Evolutionary conservation across 2,329 filamentous ascomycete species (phyloP).

Genomic region (Fusarium ambrosium): DNA sequence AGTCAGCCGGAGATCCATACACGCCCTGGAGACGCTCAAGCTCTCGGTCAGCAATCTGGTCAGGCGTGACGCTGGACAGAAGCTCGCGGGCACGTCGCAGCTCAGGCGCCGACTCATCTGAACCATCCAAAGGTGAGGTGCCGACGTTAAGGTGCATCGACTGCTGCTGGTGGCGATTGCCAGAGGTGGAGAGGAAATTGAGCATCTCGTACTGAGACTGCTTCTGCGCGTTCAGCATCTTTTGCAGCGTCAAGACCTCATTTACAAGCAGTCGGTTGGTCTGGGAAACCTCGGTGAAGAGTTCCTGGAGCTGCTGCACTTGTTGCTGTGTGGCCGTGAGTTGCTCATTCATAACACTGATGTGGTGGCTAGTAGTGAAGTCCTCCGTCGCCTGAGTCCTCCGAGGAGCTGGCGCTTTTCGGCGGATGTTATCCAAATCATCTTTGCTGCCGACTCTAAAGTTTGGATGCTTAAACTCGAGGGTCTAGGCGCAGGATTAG

Average conservation of each 20-base stretch:
- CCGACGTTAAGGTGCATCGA: constrained; percentile 54
- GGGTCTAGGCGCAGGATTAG: constrained; percentile 57
- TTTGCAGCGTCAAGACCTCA: constrained; percentile 72
- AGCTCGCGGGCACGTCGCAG: constrained; percentile 70
- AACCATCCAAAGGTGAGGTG: constrained; percentile 56
- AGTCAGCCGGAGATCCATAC: constrained; percentile 68
- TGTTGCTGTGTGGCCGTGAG: constrained; percentile 93
- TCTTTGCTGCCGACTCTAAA: constrained; percentile 97
- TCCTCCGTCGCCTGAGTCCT: constrained; percentile 79
- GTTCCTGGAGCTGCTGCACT: constrained; percentile 86
- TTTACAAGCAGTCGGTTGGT: constrained; percentile 73
- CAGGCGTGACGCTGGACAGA: constrained; percentile 65
- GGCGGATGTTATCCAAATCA: constrained; percentile 93
- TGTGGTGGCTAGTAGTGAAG: constrained; percentile 85
- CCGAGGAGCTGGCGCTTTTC: constrained; percentile 92
- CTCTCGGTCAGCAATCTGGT: constrained; percentile 66
- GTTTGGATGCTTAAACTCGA: constrained; percentile 95
- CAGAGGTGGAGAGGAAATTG: constrained; percentile 64
- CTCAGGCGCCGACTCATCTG: constrained; percentile 64
- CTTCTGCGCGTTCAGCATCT: constrained; percentile 70
- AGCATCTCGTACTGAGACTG: constrained; percentile 71
- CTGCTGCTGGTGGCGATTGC: constrained; percentile 53
- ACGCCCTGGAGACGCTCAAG: constrained; percentile 68
- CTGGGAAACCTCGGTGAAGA: constrained; percentile 81
- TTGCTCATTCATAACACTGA: constrained; percentile 89